phyloP scores from a whole-genome alignment of 139 green algal species.

The Mesotaenium endlicherianum region DNA sequence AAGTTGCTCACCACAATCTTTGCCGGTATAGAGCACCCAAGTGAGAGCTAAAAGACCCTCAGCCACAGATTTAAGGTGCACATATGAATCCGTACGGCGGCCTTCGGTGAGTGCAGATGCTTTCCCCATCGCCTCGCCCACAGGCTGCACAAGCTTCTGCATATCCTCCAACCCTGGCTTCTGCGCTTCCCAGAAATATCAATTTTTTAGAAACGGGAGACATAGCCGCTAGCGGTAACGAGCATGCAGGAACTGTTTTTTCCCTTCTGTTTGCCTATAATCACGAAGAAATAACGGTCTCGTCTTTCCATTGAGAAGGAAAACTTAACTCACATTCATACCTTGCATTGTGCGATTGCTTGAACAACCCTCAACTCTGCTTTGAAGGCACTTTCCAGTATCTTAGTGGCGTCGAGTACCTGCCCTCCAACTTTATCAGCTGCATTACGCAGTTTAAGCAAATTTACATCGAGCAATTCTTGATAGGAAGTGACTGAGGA shows the following conservation, averaged over 20 bases:
- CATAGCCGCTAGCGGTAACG: neutral
- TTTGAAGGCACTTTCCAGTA: slow-evolving; percentile 28
- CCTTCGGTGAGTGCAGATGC: slow-evolving; percentile 60
- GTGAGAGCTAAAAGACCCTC: slow-evolving; percentile 71
- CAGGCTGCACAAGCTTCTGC: slow-evolving; percentile 67
- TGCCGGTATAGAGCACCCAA: slow-evolving; percentile 82
- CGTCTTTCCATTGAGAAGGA: neutral
- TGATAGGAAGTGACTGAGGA: no score
- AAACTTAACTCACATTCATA: neutral
- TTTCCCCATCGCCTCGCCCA: slow-evolving; percentile 65
- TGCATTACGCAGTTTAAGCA: no score
- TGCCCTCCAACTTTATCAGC: slow-evolving; percentile 32
- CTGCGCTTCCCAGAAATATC: slow-evolving; percentile 26
- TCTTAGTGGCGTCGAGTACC: slow-evolving; percentile 19
- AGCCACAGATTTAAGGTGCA: slow-evolving; percentile 70
- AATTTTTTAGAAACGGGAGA: neutral
- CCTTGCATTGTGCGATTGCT: slow-evolving; percentile 40
- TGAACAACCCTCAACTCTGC: slow-evolving; percentile 26
- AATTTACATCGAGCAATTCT: no score
- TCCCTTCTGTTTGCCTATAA: neutral
- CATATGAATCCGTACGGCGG: slow-evolving; percentile 57
- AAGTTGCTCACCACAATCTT: slow-evolving; percentile 64
- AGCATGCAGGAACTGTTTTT: neutral
- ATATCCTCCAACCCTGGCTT: slow-evolving; percentile 50
- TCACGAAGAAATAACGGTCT: neutral